phyloP scores from a whole-genome alignment of 176 grass and related monocot species.

The Aechmea fasciata region DNA sequence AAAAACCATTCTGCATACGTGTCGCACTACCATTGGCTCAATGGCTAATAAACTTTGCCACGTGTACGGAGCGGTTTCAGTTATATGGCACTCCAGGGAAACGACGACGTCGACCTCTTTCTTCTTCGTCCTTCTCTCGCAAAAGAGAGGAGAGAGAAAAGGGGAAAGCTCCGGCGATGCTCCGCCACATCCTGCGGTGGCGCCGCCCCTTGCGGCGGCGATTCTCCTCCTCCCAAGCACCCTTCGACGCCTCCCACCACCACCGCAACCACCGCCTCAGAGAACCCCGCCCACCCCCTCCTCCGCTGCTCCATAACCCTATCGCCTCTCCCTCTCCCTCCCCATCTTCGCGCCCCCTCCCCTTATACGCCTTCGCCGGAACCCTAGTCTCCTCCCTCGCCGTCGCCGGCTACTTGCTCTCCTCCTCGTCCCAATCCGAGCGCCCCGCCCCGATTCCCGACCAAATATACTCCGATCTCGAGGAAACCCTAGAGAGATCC shows the following conservation, averaged over 20 bases:
- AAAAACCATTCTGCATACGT: neutral
- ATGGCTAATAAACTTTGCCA: neutral
- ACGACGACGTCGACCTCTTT: neutral
- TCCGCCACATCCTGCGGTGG: slow-evolving; percentile 21
- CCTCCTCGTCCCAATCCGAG: slow-evolving; percentile 3
- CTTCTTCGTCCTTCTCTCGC: neutral
- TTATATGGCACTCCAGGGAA: too few relatives aligned
- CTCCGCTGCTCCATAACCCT: slow-evolving; percentile 12
- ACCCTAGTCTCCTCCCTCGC: slow-evolving; percentile 27
- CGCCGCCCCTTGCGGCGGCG: neutral
- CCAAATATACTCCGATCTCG: slow-evolving; percentile 40
- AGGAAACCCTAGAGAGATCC: slow-evolving; percentile 59
- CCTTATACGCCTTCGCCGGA: slow-evolving; percentile 22
- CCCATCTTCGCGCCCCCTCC: neutral
- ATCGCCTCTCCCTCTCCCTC: neutral
- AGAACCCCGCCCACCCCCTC: neutral
- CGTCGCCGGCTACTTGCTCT: slow-evolving; percentile 6
- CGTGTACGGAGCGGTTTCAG: too few relatives aligned
- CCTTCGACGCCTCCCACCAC: neutral
- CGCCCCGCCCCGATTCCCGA: slow-evolving; percentile 24
- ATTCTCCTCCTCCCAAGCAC: slow-evolving; percentile 19
- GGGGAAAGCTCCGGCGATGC: slow-evolving; percentile 13
- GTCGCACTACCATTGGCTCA: neutral
- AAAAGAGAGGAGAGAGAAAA: neutral
- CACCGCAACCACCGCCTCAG: neutral